Conservation (phyloP, 169 alveolate species). For the Eimeria necatrix region DNA sequence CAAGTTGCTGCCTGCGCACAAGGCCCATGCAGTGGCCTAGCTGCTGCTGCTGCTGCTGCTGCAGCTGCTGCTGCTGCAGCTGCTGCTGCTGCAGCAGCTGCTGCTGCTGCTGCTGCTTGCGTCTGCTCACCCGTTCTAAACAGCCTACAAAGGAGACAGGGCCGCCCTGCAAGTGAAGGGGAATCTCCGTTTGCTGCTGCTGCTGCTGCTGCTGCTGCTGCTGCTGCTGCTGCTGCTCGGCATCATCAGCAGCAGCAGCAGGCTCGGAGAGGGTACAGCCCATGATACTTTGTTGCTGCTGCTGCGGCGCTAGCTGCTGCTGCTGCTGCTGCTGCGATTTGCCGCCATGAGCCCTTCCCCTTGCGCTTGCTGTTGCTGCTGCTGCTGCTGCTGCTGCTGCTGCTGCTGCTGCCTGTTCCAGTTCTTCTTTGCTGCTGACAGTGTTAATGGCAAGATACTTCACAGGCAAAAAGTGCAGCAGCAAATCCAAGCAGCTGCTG, state of each 20-base stretch:
- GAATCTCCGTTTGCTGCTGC: neutral
- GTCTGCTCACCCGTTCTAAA: neutral
- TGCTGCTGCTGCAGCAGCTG: neutral
- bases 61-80: neutral
- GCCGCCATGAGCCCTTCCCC: neutral
- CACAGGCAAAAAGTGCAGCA: neutral
- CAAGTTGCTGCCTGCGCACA: too few relatives aligned
- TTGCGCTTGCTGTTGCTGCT: neutral
- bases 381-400: neutral
- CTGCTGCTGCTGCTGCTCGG: neutral
- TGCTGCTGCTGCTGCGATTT: too few relatives aligned
- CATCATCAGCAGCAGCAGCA: too few relatives aligned
- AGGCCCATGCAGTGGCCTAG: too few relatives aligned
- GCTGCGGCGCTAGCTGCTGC: too few relatives aligned
- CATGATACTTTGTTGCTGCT: too few relatives aligned
- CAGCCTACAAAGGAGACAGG: neutral
- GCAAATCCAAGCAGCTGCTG: slow-evolving; percentile 23
- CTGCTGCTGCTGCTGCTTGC: neutral
- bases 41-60: neutral
- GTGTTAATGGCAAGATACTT: neutral
- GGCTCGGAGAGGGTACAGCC: too few relatives aligned
- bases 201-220: slow-evolving; percentile 14
- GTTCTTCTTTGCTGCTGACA: neutral
- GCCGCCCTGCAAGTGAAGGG: neutral
- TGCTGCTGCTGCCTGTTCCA: neutral